Evolutionary conservation across 192 early-diverging fungal genomes (phyloP), one percentile per base, ranked within the genome.

Genomic region (Podila epicladia): DNA sequence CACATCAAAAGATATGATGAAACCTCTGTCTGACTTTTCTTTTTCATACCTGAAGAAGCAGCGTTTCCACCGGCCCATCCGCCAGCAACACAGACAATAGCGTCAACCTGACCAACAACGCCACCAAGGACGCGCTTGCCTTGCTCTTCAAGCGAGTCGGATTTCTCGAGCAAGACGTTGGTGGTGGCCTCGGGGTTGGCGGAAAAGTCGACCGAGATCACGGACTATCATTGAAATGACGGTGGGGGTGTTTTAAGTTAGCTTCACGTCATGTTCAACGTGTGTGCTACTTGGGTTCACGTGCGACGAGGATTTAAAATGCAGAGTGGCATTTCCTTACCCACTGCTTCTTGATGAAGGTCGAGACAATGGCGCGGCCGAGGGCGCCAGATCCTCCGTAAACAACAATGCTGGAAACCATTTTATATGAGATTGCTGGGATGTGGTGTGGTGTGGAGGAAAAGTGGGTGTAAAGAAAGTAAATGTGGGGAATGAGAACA

Each of bases 41-140:
- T 5, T 67, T 60, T 37, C 75, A 26, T 88, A 89, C 89, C 87
- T 37, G 82, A 71, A 74, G 90, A 90, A 20, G 85, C 86, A 29
- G 94, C 90, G 71, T 94, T 95, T 19, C 97, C 97, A 37, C 96
- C 96, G 55, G 93, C 94, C 95, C 96, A 99, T 8, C 97, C 97
- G 62, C 97, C 97, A 41, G 97, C 97, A 17, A 95, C 96, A 74
- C 95, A 97, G 32, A 99, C 74, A 58, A 99, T 87, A 3, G 94
- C 96, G 65, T 94, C 92, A 12, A 93, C 82, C 71, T 95, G 93
- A 63, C 83, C 68, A 19, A 60, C 62, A 6, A 91, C 61, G n/a
- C 84, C 70, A n/a, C 75, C 58, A 9, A 85, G 32, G 15, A 93
- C 90, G 24, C 88, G 79, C 11, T 87, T 69, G 19, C 92, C 92